Base-by-base conservation (phyloP, 345 rosid genomes). In the Salix udensis region DNA sequence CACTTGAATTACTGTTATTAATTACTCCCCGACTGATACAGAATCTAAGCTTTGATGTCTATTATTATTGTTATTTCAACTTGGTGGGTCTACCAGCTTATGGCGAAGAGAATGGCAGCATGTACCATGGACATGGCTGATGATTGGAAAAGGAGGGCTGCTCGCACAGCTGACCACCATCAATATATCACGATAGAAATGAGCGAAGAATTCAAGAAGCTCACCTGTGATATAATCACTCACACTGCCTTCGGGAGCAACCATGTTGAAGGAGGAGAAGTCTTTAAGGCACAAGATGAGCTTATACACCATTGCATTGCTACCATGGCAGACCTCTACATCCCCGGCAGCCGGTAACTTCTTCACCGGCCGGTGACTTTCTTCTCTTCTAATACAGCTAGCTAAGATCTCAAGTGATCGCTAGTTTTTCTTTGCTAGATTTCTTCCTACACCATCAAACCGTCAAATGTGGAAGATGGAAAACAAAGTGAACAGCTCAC, bases 211-310 rank as follows among this genome's bases (percentile, higher is more conserved):
- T 91, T 89, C 76, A 89, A 87, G 42, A 82, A 76, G 24, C 82
- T 91, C 1, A 88, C 97, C 0, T 92, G 90, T 81, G 97, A 92
- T 65, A 85, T 94, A 62, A 90, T 94, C 14, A 88, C 94, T 13
- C 86, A 88, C 34, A 87, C 94, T 10, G 96, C 92, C 46, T 95
- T 93, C 73, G 97, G 97, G 1, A 90, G 88, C 30, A 91, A 94
- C 85, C 90, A 87, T 6, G 89, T 84, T 79, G 92, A 92, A 67
- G 97, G 94, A 2, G 85, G 85, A 42, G 92, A 93, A 60, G 86
- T 91, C 61, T 92, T 92, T 71, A 67, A 90, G 37, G 85, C 92
- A 8, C 97, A 89, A 85, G 82, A 91, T 9, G 86, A 87, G 61
- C 97, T 95, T 53, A 92, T 88, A 46, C 86, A 89, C 62, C 80